Percentiles rank a stretch among this genome's conserved stretches.
Evolutionary conservation across 768 basidiomycete genomes (phyloP).

Genomic region (Chiua virens): DNA sequence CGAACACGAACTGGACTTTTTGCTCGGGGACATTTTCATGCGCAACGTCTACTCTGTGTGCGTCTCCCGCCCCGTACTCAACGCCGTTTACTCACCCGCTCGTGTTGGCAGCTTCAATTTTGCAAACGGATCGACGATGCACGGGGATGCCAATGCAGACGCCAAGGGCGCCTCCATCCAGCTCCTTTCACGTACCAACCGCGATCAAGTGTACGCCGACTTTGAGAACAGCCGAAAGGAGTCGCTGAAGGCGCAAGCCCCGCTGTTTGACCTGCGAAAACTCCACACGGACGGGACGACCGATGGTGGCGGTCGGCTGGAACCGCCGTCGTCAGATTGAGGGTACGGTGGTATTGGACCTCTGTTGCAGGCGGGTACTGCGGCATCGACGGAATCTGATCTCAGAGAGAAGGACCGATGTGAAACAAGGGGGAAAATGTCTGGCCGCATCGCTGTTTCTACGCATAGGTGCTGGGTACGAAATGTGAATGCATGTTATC

Average conservation of each 20-base stretch:
- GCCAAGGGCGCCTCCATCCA: constrained; percentile 39
- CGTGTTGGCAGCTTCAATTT: constrained; percentile 39
- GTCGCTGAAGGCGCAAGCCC: constrained; percentile 16
- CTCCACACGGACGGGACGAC: constrained; percentile 21
- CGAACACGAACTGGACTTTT: constrained; percentile 35
- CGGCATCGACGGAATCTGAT: no score
- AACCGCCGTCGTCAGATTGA: constrained; percentile 5
- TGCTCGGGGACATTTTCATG: constrained; percentile 45
- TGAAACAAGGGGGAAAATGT: no score
- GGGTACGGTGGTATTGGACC: no score
- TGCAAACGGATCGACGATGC: constrained; percentile 29
- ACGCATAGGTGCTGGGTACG: neutral
- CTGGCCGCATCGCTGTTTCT: no score
- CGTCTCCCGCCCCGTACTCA: neutral
- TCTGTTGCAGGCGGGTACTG: neutral
- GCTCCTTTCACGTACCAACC: constrained; percentile 38
- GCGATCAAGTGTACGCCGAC: constrained; percentile 33
- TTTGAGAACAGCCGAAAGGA: constrained; percentile 17
- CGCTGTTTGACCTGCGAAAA: constrained; percentile 23
- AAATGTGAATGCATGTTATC: neutral
- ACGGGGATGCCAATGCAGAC: constrained; percentile 6
- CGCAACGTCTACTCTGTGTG: constrained; percentile 48
- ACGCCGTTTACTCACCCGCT: neutral
- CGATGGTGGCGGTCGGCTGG: constrained; percentile 18
- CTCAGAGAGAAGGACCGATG: no score